Evolutionary conservation across 495 filamentous ascomycete species (phyloP).

Genomic region (Penicillium odoratum): DNA sequence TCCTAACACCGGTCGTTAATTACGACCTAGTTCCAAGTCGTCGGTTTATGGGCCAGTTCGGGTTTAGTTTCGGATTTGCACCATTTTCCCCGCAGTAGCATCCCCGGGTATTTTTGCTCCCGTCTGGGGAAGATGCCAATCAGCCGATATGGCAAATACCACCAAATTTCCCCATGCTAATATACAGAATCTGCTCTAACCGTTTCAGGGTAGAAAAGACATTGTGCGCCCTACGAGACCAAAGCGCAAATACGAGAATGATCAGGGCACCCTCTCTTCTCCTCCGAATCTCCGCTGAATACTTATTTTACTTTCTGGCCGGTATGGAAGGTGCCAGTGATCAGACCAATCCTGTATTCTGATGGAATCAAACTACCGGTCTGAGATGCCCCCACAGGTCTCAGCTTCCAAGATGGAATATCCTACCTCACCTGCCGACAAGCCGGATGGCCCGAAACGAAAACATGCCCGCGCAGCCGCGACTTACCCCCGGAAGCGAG

Average conservation of each 20-base stretch:
- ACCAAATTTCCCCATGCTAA: not conserved
- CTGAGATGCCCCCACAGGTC: not conserved
- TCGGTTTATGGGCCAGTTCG: no score
- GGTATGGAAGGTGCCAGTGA: no score
- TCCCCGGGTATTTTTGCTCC: not conserved
- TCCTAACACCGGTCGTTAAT: no score
- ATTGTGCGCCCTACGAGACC: not conserved
- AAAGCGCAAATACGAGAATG: not conserved
- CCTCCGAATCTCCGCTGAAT: not conserved
- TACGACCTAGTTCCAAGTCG: no score
- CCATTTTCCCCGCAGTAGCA: not conserved
- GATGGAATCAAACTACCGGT: not conserved
- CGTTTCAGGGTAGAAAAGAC: not conserved
- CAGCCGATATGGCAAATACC: not conserved
- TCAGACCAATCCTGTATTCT: not conserved
- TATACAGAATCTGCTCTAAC: not conserved
- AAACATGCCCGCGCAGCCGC: slow-evolving; percentile 9
- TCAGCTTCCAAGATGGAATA: not conserved
- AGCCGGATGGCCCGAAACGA: slow-evolving; percentile 5
- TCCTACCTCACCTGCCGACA: not conserved
- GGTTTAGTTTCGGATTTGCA: no score
- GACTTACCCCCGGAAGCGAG: slow-evolving; percentile 17
- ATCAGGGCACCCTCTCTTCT: not conserved
- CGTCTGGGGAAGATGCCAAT: not conserved
- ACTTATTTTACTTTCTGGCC: not conserved